phyloP scores from a whole-genome alignment of 495 filamentous ascomycete genomes.

The Parachaetomium inaequale region DNA sequence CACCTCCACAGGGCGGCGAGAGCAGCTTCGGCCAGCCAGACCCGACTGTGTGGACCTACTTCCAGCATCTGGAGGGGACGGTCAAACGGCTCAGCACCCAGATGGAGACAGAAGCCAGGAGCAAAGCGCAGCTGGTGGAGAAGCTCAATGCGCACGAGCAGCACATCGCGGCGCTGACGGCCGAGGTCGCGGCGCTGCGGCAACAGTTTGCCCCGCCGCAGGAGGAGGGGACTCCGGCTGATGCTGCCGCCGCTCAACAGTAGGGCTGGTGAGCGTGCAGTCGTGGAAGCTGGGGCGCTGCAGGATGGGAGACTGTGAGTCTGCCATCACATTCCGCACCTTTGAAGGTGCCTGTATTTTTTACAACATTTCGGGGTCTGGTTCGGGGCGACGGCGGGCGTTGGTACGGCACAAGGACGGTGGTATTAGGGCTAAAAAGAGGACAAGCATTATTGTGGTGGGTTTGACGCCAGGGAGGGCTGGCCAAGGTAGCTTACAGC shows the following conservation, averaged over 20 bases:
- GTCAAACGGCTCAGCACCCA: slow-evolving; percentile 39
- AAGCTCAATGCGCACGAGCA: slow-evolving; percentile 43
- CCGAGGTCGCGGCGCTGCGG: slow-evolving; percentile 27
- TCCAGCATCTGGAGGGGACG: slow-evolving; percentile 49
- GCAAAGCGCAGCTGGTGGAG: slow-evolving; percentile 32
- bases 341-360: background rate
- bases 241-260: slow-evolving; percentile 7
- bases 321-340: background rate
- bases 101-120: slow-evolving; percentile 24
- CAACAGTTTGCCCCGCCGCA: slow-evolving; percentile 16
- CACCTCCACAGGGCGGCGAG: slow-evolving; percentile 31
- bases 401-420: background rate
- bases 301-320: background rate
- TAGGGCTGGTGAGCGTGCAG: slow-evolving; percentile 5
- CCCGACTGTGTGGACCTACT: slow-evolving; percentile 46
- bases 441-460: background rate
- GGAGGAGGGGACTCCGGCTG: background rate
- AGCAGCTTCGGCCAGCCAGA: slow-evolving; percentile 42
- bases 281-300: background rate
- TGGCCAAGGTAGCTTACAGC: background rate
- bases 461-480: background rate
- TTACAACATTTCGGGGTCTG: background rate
- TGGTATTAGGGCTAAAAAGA: background rate
- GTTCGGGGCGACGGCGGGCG: background rate
- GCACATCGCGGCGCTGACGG: slow-evolving; percentile 23